Percentiles rank a stretch among this genome's conserved stretches.
These are phyloP conservation scores for Trametes villosa DNA, from an alignment of 768 basidiomycete genomes.

Conservation along the genomic window DNA sequence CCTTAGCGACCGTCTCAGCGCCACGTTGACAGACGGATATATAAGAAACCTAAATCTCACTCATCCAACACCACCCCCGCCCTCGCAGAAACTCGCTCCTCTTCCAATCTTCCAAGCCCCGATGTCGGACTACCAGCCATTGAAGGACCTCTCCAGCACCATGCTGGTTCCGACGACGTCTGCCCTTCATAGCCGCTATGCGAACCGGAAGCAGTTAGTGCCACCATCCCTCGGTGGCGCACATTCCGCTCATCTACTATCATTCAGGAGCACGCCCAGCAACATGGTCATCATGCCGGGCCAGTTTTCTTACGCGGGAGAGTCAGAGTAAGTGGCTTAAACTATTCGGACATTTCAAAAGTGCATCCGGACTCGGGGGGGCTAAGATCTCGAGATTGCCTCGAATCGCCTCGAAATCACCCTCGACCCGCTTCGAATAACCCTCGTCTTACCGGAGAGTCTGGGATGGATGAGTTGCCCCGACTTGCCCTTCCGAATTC, in stretches of 20 bases:
- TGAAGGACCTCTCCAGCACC: neutral
- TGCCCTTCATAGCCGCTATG: conserved; percentile 6
- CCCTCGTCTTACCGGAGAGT: no score
- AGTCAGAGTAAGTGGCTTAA: conserved; percentile 21
- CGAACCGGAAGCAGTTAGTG: neutral
- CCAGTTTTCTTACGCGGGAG: conserved; percentile 6
- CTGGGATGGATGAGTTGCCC: no score
- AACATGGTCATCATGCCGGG: conserved; percentile 12
- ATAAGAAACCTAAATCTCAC: neutral
- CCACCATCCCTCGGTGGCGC: neutral
- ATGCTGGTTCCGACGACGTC: conserved; percentile 4
- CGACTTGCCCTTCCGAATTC: no score
- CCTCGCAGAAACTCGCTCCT: neutral
- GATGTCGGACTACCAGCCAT: neutral
- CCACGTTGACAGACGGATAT: neutral
- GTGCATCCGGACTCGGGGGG: no score
- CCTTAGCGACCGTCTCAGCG: neutral
- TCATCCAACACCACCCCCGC: neutral
- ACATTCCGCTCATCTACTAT: neutral
- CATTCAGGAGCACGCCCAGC: conserved; percentile 10
- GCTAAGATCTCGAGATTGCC: no score
- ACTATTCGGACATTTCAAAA: no score
- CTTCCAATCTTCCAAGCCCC: neutral
- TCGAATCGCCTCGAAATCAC: no score
- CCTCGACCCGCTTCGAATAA: no score